phyloP scores from a whole-genome alignment of 1,139 yeast genomes.

The Yamadazyma jaroonii region DNA sequence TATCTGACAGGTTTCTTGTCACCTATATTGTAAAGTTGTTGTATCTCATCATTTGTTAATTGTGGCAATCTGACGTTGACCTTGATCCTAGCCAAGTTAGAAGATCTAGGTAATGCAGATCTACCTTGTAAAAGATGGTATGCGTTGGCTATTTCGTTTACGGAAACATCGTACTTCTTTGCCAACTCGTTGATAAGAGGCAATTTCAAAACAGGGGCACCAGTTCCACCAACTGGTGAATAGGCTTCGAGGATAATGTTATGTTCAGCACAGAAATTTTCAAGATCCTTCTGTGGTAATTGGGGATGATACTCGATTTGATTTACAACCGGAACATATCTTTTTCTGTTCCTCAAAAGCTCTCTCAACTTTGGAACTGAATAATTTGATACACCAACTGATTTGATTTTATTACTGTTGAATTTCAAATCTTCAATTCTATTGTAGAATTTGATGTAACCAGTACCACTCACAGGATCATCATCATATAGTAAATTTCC shows the following conservation, averaged over 20 bases:
- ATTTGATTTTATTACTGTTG: constrained; percentile 27
- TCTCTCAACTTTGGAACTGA: constrained; percentile 36
- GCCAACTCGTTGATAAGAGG: constrained; percentile 41
- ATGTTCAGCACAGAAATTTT: constrained; percentile 33
- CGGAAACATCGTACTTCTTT: constrained; percentile 30
- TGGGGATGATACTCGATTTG: constrained; percentile 50
- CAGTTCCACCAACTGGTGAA: constrained; percentile 73
- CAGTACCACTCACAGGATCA: constrained; percentile 36
- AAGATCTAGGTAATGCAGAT: constrained; percentile 32
- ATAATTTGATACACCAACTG: constrained; percentile 46
- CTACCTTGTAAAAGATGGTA: constrained; percentile 38
- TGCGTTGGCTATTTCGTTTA: constrained; percentile 35
- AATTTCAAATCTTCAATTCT: constrained; percentile 42
- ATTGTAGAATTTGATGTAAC: constrained; percentile 47
- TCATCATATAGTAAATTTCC: constrained; percentile 44
- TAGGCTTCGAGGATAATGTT: constrained; percentile 62
- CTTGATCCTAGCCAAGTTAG: constrained; percentile 36
- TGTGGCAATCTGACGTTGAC: constrained; percentile 32
- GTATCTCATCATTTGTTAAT: constrained; percentile 42
- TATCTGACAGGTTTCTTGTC: constrained; percentile 38
- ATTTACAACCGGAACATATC: constrained; percentile 32
- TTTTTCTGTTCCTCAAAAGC: constrained; percentile 27
- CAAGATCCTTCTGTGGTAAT: constrained; percentile 38
- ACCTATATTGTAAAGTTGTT: constrained; percentile 42
- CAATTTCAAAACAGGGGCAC: constrained; percentile 37